phyloP scores from a whole-genome alignment of 495 filamentous ascomycete species.

The Aspergillus egyptiacus region DNA sequence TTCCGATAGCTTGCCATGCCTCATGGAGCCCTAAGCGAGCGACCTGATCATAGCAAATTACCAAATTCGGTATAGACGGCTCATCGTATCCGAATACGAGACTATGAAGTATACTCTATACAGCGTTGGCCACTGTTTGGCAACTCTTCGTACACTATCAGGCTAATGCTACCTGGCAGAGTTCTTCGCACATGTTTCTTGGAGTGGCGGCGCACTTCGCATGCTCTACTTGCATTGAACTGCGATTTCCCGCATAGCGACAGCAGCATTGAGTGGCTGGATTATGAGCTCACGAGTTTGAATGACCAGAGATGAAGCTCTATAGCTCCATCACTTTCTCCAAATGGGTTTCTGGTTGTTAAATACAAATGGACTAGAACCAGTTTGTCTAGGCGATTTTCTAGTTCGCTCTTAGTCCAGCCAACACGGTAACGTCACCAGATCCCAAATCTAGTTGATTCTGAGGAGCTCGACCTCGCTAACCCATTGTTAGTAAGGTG shows the following conservation, averaged over 20 bases:
- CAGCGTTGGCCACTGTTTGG: background rate
- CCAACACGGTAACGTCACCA: background rate
- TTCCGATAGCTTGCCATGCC: background rate
- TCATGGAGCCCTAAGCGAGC: background rate
- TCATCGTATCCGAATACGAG: background rate
- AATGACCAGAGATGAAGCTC: background rate
- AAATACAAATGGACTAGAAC: background rate
- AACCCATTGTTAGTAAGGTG: background rate
- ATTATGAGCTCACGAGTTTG: background rate
- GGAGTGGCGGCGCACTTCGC: too few relatives aligned
- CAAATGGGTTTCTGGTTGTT: background rate
- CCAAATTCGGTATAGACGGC: background rate
- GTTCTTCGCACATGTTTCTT: too few relatives aligned
- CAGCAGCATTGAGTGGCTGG: background rate
- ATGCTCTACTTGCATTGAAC: background rate
- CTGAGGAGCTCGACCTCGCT: constrained; percentile 39
- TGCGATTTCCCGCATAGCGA: background rate
- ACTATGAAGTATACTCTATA: background rate
- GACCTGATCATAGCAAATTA: background rate
- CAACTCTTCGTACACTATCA: too few relatives aligned
- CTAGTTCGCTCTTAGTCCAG: background rate
- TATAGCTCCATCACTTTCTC: background rate
- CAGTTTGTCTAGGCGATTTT: background rate
- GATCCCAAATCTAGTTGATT: constrained; percentile 25
- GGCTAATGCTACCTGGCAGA: background rate